Evolutionary conservation across 73 alveolate genomes (phyloP).

Genomic region (Paramecium tetraurelia): DNA sequence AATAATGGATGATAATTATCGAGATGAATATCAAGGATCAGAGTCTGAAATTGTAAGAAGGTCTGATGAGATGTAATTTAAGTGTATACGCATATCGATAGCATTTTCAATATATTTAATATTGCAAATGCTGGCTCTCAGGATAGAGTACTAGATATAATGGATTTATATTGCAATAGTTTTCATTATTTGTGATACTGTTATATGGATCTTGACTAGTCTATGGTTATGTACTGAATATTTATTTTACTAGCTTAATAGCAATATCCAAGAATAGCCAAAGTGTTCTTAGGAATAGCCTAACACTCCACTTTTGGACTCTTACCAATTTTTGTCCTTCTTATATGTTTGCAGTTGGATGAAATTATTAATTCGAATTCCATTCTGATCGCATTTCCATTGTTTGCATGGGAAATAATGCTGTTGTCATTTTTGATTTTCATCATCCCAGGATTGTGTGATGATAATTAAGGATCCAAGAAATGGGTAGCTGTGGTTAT

Average conservation of each 20-base stretch:
- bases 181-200: background rate
- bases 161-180: background rate
- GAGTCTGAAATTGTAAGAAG: background rate
- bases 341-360: background rate
- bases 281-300: background rate
- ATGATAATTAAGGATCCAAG: background rate
- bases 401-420: background rate
- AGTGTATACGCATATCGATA: background rate
- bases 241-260: background rate
- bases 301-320: background rate
- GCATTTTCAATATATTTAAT: background rate
- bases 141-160: background rate
- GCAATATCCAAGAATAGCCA: background rate
- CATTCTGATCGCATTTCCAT: background rate
- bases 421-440: background rate
- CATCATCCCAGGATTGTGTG: background rate
- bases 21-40: background rate
- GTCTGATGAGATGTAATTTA: background rate
- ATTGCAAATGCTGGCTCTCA: background rate
- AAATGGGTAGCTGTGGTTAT: background rate
- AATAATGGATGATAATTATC: background rate
- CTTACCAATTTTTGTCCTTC: background rate
- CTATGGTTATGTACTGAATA: background rate
- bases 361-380: background rate
- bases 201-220: background rate